Evolutionary conservation across 306 rosid genomes (phyloP).

Genomic region (Rosa persica): DNA sequence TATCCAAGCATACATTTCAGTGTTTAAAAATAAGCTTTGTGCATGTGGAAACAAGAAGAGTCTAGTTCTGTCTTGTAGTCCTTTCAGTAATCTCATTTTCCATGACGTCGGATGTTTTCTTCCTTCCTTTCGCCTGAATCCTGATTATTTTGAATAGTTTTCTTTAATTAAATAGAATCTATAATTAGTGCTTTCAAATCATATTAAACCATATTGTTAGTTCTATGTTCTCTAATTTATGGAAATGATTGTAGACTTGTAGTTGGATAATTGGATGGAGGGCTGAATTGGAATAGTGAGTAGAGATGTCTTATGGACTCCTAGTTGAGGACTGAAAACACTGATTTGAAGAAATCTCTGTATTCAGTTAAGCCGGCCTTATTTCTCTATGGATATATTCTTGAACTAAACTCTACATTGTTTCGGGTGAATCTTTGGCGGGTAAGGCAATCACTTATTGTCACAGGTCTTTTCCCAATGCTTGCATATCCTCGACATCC

Average conservation of each 20-base stretch:
- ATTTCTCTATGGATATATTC: neutral
- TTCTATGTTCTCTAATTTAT: neutral
- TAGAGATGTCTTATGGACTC: neutral
- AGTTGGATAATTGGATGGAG: neutral
- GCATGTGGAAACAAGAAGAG: neutral
- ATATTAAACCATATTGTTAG: neutral
- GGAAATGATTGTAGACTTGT: neutral
- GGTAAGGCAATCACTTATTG: conserved; percentile 91
- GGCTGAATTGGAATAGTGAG: neutral
- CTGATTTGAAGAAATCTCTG: neutral
- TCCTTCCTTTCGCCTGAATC: neutral
- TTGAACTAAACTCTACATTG: neutral
- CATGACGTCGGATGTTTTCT: neutral
- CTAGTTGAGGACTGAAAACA: neutral
- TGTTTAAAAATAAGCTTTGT: neutral
- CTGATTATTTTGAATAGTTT: neutral
- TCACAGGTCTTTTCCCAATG: conserved; percentile 89
- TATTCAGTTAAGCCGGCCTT: neutral
- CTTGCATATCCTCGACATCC: conserved; percentile 97
- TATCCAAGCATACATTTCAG: neutral
- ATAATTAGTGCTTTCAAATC: neutral
- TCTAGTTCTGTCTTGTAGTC: neutral
- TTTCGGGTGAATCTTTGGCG: conserved; percentile 27
- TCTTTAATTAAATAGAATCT: neutral
- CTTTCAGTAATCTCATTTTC: neutral